A percentile compares a stretch with the other conserved stretches of the same genome.
Conservation (phyloP, 257 asterid species). For the Petunia secreta region DNA sequence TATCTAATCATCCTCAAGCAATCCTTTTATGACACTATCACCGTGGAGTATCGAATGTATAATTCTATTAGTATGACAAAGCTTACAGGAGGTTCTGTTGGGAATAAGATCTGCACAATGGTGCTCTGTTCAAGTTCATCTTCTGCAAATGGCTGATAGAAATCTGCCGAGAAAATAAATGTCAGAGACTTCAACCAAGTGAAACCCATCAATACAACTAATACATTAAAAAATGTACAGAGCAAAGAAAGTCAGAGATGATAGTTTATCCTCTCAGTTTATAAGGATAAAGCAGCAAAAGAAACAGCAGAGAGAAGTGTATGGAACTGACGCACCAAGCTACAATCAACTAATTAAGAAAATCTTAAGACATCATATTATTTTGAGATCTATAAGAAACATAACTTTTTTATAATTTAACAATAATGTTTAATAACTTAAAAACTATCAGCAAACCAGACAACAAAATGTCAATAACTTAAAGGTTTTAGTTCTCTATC, state of each 20-base stretch:
- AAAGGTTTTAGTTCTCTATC: background rate
- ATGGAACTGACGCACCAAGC: constrained; percentile 12
- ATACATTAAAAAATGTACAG: constrained; percentile 18
- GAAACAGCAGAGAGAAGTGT: constrained; percentile 13
- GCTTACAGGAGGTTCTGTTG: constrained; percentile 82
- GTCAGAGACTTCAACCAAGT: background rate
- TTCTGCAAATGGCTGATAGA: constrained; percentile 79
- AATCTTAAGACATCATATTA: background rate
- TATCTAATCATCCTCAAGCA: constrained; percentile 9
- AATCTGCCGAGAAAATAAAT: constrained; percentile 54
- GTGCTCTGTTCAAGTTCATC: constrained; percentile 81
- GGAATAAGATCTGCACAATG: constrained; percentile 59
- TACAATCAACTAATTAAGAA: background rate
- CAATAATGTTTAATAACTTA: background rate
- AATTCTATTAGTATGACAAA: constrained; percentile 13
- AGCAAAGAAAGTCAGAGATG: background rate
- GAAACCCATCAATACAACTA: constrained; percentile 3
- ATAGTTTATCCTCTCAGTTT: constrained; percentile 3
- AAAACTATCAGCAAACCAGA: constrained; percentile 17
- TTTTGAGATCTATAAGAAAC: constrained; percentile 5
- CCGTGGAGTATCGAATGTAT: constrained; percentile 23
- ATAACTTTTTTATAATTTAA: background rate
- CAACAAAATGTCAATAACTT: background rate
- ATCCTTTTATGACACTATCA: background rate
- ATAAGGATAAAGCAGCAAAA: background rate